Conservation (phyloP, 2,329 filamentous ascomycete species). For the Phaeoacremonium minimum region DNA sequence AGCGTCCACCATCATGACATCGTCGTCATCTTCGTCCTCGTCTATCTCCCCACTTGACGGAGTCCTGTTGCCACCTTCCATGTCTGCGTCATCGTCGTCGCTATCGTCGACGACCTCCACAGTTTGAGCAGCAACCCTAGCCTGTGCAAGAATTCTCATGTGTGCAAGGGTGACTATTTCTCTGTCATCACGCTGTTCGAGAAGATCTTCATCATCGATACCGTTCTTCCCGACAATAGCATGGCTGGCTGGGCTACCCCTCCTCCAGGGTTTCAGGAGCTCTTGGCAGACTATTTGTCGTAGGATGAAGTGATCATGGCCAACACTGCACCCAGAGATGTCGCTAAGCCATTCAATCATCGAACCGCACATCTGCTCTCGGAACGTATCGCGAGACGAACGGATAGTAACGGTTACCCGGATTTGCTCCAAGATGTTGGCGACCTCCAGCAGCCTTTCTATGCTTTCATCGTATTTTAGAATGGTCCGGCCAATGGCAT, state of each 20-base stretch:
- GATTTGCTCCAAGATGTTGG: conserved; percentile 87
- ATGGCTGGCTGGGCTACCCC: conserved; percentile 80
- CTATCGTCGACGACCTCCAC: conserved; percentile 26
- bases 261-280: conserved; percentile 80
- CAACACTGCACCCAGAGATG: conserved; percentile 84
- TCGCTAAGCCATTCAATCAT: conserved; percentile 96
- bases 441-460: conserved; percentile 68
- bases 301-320: conserved; percentile 73
- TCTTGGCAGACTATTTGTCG: conserved; percentile 85
- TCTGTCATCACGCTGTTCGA: conserved; percentile 42
- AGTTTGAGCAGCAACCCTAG: conserved; percentile 18
- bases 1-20: conserved; percentile 55
- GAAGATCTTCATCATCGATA: conserved; percentile 73
- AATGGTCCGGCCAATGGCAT: conserved; percentile 82
- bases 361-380: conserved; percentile 97
- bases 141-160: conserved; percentile 24
- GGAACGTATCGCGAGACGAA: conserved; percentile 89
- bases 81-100: conserved; percentile 36
- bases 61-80: conserved; percentile 27
- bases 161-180: conserved; percentile 29
- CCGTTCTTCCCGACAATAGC: conserved; percentile 72
- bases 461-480: conserved; percentile 73
- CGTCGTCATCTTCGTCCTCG: conserved; percentile 40
- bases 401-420: conserved; percentile 94
- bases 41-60: conserved; percentile 24